A percentile compares a stretch with the other conserved stretches of the same genome.
These are phyloP conservation scores for Emergomyces africanus DNA, from an alignment of 2,329 filamentous ascomycete genomes.

Conservation along the genomic window DNA sequence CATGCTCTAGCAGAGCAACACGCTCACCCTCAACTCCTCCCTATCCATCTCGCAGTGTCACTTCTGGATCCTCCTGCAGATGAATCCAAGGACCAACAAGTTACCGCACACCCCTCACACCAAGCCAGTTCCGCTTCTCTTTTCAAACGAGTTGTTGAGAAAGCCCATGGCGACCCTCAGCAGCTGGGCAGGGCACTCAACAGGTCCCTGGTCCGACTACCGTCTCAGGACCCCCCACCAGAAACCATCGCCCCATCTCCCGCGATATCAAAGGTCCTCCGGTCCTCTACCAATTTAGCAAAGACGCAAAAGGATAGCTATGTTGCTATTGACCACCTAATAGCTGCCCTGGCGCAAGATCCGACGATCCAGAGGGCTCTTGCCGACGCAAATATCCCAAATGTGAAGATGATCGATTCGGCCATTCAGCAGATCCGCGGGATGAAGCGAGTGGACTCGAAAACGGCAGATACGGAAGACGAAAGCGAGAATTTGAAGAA, in stretches of 20 bases:
- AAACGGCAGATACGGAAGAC: conserved; percentile 80
- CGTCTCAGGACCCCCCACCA: conserved; percentile 88
- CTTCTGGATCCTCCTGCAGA: conserved; percentile 35
- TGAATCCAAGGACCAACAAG: conserved; percentile 66
- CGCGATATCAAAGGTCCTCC: conserved; percentile 66
- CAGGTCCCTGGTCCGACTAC: conserved; percentile 78
- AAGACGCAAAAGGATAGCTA: conserved; percentile 97
- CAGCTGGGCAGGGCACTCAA: conserved; percentile 79
- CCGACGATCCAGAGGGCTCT: conserved; percentile 57
- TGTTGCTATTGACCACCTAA: conserved; percentile 90
- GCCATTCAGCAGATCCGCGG: conserved; percentile 88
- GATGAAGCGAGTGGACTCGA: conserved; percentile 86
- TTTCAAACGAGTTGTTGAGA: conserved; percentile 88
- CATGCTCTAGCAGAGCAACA: conserved; percentile 82
- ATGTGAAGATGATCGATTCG: conserved; percentile 76
- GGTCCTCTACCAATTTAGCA: conserved; percentile 75
- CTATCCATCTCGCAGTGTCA: conserved; percentile 66
- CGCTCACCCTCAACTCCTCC: conserved; percentile 77
- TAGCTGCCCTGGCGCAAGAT: conserved; percentile 74
- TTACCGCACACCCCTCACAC: conserved; percentile 50
- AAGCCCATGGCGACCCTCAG: conserved; percentile 85
- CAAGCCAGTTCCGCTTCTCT: conserved; percentile 55
- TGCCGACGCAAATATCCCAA: conserved; percentile 80
- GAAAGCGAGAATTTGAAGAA: conserved; percentile 95
- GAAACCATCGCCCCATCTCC: conserved; percentile 76